phyloP scores from a whole-genome alignment of 1,284 basidiomycete genomes.

The Tilletia horrida region DNA sequence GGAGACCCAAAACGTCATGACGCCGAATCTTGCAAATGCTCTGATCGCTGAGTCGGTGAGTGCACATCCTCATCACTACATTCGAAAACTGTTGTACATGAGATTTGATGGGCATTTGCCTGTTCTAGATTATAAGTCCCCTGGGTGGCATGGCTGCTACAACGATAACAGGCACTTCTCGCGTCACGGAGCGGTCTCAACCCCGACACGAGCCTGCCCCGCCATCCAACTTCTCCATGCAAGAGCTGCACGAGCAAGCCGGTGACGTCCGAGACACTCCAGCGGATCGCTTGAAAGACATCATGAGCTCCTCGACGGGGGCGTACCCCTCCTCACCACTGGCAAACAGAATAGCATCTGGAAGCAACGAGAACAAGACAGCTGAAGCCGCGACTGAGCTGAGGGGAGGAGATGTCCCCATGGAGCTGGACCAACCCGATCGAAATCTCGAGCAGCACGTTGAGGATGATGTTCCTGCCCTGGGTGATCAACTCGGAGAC shows the following conservation, averaged over 20 bases:
- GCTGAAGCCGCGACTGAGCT: not conserved
- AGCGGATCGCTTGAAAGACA: no score
- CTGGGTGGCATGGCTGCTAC: not conserved
- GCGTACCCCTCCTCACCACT: not conserved
- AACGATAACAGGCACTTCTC: conserved; percentile 1
- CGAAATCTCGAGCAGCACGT: not conserved
- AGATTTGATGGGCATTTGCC: not conserved
- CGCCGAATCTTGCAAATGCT: not conserved
- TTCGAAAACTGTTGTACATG: not conserved
- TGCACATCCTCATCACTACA: not conserved
- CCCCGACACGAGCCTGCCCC: no score
- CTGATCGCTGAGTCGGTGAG: conserved; percentile 1
- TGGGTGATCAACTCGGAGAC: no score
- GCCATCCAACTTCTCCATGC: no score
- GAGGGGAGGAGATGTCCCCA: not conserved
- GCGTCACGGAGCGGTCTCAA: not conserved
- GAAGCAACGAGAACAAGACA: not conserved
- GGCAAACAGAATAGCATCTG: not conserved
- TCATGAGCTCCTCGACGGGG: not conserved
- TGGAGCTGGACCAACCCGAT: not conserved
- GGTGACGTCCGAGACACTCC: no score
- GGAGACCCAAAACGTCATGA: not conserved
- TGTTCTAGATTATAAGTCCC: not conserved
- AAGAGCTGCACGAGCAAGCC: no score
- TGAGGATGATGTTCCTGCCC: no score